These are phyloP conservation scores for Suillus luteus DNA, from an alignment of 768 basidiomycete species.

Conservation along the genomic window DNA sequence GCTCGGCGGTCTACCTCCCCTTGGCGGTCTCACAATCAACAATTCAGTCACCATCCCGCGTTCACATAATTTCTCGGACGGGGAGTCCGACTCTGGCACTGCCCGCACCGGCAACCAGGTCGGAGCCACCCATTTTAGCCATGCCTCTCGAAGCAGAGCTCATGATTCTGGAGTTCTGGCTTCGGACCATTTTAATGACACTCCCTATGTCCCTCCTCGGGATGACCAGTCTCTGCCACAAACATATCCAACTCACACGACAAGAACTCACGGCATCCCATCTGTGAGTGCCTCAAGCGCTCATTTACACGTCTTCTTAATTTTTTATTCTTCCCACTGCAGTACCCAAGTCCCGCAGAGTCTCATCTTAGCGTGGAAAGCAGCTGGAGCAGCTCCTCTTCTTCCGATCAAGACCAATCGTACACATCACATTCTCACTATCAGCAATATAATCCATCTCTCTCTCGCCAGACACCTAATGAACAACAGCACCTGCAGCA, in stretches of 20 bases:
- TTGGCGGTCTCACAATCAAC: constrained; percentile 19
- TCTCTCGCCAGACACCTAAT: constrained; percentile 9
- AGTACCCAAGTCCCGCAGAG: constrained; percentile 28
- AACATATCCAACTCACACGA: constrained; percentile 16
- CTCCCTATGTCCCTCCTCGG: constrained; percentile 34
- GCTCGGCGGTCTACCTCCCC: constrained; percentile 14
- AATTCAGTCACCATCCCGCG: constrained; percentile 16
- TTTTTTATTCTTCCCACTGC: constrained; percentile 16
- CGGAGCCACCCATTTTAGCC: constrained; percentile 21
- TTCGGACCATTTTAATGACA: constrained; percentile 28
- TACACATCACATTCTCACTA: constrained; percentile 14
- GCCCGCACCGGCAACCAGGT: constrained; percentile 16
- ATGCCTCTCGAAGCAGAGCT: constrained; percentile 18
- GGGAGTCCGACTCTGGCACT: constrained; percentile 24
- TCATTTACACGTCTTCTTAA: not conserved
- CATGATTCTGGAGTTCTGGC: constrained; percentile 16
- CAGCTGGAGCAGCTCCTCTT: constrained; percentile 29
- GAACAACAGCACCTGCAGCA: constrained; percentile 2
- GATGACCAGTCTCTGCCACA: constrained; percentile 22
- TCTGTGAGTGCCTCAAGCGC: constrained; percentile 16
- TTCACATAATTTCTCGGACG: constrained; percentile 21
- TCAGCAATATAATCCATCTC: constrained; percentile 15
- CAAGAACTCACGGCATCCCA: constrained; percentile 17
- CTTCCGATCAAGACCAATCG: constrained; percentile 19
- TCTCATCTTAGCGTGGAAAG: constrained; percentile 29